A percentile compares a stretch with the other conserved stretches of the same genome.
Evolutionary conservation across 1,139 yeast species (phyloP).

Genomic region (Geotrichum cucujoidarum): DNA sequence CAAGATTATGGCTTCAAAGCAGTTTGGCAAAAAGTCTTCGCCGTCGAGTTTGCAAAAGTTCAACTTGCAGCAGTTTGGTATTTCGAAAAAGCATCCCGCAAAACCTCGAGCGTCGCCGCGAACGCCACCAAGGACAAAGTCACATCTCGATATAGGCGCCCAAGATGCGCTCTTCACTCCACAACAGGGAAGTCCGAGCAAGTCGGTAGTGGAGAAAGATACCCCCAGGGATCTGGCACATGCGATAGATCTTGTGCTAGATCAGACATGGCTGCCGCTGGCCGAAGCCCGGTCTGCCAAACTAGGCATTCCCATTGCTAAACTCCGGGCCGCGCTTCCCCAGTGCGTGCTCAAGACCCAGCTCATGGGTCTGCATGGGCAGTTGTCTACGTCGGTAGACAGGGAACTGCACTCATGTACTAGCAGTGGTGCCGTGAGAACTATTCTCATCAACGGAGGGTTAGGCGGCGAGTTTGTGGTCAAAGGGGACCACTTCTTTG

Average conservation of each 20-base stretch:
- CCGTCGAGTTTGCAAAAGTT: background rate
- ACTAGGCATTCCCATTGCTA: background rate
- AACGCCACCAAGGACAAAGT: background rate
- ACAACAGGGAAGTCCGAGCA: too few species aligned
- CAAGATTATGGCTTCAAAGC: background rate
- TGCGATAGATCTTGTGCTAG: background rate
- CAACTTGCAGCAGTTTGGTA: background rate
- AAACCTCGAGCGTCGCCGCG: background rate
- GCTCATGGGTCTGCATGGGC: constrained; percentile 4
- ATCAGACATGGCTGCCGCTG: background rate
- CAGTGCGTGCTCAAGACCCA: constrained; percentile 5
- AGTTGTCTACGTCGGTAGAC: constrained; percentile 5
- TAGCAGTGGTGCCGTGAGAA: background rate
- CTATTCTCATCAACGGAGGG: constrained; percentile 8
- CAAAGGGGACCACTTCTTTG: background rate
- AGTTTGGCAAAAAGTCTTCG: background rate
- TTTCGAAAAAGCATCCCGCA: background rate
- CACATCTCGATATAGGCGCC: too few species aligned
- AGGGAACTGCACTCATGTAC: background rate
- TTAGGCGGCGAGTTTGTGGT: constrained; percentile 7
- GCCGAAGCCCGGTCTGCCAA: background rate
- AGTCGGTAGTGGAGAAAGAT: background rate
- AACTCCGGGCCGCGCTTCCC: constrained; percentile 3
- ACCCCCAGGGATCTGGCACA: too few species aligned
- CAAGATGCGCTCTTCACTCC: too few species aligned